Evolutionary conservation across 2,329 filamentous ascomycete species (phyloP), one percentile per base, ranked within the genome.

Genomic region (Alternaria arborescens): DNA sequence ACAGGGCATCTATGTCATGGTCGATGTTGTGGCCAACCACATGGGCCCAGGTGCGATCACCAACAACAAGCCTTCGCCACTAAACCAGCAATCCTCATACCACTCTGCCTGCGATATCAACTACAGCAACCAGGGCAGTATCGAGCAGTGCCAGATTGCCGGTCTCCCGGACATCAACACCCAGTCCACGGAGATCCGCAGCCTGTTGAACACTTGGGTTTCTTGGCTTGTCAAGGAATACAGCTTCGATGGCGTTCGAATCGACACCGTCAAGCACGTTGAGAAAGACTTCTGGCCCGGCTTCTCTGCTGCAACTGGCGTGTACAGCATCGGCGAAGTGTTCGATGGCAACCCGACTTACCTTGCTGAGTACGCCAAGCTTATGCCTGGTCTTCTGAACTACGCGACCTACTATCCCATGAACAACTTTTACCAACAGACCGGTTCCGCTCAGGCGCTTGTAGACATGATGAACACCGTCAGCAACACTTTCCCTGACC

Each of bases 241-340:
- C 63, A 48, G 48, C 5, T 76, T 78, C 48, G 87, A 88, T 70
- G 86, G 87, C 3, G 78, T 88, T 11, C 85, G 87, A 34, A 84
- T 89, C 66, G 87, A 89, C 64, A 88, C 85, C 0, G 86, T 86
- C 62, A 88, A 87, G 75, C 86, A 89, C 71, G 85, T 89, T 14
- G 82, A 87, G 62, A 83, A 84, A 61, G 80, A 80, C 11, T 90
- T 88, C 74, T 88, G 87, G 80, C 77, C 85, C 0, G 75, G 70
- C 0, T 90, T 89, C 66, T 77, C 82, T 22, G 67, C 79, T 7
- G 84, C 83, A 2, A 82, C 86, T 1, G 87, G 86, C 5, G 84
- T 89, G 2, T 89, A 88, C 72, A 80, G 83, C 5, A 80, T 89
- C 14, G 88, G 88, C 10, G 88, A 90, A 70, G 86, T 89, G 3